Conservation (phyloP, 1,139 yeast genomes). For the Debaryomycetaceae sp. region DNA sequence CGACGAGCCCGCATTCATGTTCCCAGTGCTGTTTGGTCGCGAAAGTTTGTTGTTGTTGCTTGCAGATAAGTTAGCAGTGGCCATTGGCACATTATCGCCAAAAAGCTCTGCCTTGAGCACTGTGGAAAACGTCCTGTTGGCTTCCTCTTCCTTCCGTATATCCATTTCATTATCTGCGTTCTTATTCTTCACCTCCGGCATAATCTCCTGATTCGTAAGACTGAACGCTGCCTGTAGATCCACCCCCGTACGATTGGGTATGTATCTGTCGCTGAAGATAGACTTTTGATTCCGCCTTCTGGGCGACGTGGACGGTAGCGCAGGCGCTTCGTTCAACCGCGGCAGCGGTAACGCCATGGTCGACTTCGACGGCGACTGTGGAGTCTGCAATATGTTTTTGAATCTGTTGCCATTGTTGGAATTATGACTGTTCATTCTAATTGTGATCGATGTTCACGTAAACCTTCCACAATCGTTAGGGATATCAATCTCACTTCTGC, state of each 20-base stretch:
- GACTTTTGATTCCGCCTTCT: slow-evolving; percentile 39
- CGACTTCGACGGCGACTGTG: slow-evolving; percentile 40
- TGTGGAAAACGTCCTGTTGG: slow-evolving; percentile 81
- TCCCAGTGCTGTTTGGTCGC: slow-evolving; percentile 24
- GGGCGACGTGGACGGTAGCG: slow-evolving; percentile 32
- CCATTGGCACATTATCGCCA: slow-evolving; percentile 76
- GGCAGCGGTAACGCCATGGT: slow-evolving; percentile 36
- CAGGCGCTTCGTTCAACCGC: slow-evolving; percentile 19
- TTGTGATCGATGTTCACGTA: neutral
- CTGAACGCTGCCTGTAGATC: slow-evolving; percentile 87
- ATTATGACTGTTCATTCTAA: neutral
- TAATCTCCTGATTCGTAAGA: slow-evolving; percentile 47
- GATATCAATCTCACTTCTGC: neutral
- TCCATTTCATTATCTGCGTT: slow-evolving; percentile 59
- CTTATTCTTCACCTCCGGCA: slow-evolving; percentile 29
- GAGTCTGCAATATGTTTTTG: slow-evolving; percentile 28
- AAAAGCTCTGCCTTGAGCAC: slow-evolving; percentile 86
- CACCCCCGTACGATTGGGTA: slow-evolving; percentile 81
- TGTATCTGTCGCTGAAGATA: slow-evolving; percentile 75
- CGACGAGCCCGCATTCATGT: slow-evolving; percentile 8
- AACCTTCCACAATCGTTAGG: neutral
- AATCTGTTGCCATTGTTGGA: neutral
- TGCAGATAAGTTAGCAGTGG: slow-evolving; percentile 32
- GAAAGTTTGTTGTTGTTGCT: slow-evolving; percentile 4
- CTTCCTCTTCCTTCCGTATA: slow-evolving; percentile 69